These are phyloP conservation scores for Cystofilobasidium capitatum DNA, from an alignment of 768 basidiomycete genomes.

Conservation along the genomic window DNA sequence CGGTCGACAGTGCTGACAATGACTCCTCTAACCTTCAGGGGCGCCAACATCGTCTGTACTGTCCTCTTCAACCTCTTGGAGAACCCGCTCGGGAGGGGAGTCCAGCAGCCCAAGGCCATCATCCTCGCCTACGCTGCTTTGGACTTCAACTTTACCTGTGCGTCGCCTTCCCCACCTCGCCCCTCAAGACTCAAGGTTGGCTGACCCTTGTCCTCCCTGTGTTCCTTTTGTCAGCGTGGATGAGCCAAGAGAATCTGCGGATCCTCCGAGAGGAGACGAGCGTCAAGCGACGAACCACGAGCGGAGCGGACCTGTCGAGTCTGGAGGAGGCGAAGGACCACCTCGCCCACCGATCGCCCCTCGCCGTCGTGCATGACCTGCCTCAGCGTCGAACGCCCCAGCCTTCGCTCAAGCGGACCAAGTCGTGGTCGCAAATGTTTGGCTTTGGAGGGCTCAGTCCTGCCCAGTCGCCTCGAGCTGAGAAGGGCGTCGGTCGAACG, in stretches of 20 bases:
- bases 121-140: slow-evolving; percentile 84
- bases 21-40: slow-evolving; percentile 45
- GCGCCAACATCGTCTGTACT: slow-evolving; percentile 74
- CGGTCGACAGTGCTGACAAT: not conserved
- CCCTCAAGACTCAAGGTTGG: no score
- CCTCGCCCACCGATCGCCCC: slow-evolving; percentile 73
- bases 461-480: not conserved
- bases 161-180: slow-evolving; percentile 53
- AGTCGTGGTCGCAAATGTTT: not conserved
- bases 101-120: slow-evolving; percentile 69
- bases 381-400: not conserved
- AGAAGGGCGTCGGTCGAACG: not conserved
- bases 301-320: slow-evolving; percentile 56
- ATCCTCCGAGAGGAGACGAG: slow-evolving; percentile 77
- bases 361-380: slow-evolving; percentile 78
- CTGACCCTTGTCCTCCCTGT: no score
- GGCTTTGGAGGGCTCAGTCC: no score
- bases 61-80: slow-evolving; percentile 80
- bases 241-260: slow-evolving; percentile 59
- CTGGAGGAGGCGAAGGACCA: slow-evolving; percentile 75
- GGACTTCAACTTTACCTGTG: slow-evolving; percentile 88
- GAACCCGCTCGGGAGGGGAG: slow-evolving; percentile 39
- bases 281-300: slow-evolving; percentile 42
- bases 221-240: slow-evolving; percentile 86
- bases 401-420: not conserved